Conservation (phyloP, 306 rosid genomes). For the Inga laurina region DNA sequence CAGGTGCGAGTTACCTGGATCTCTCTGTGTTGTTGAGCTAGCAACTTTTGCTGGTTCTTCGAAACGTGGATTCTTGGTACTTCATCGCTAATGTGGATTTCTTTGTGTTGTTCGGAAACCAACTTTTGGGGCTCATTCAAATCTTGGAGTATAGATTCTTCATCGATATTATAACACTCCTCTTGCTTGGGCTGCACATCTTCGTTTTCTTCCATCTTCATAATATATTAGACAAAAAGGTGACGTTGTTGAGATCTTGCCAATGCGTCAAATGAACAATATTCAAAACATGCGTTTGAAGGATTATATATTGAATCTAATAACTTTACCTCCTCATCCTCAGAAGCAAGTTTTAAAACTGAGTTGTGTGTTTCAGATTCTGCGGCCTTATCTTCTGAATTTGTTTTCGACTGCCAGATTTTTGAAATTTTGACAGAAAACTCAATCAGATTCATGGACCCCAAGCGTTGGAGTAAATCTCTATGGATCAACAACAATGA, state of each 20-base stretch:
- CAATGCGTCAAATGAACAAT: not conserved
- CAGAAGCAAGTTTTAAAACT: constrained; percentile 37
- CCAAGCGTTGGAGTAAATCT: not conserved
- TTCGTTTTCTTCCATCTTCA: constrained; percentile 59
- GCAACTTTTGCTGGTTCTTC: constrained; percentile 51
- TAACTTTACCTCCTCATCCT: constrained; percentile 52
- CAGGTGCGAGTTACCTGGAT: constrained; percentile 55
- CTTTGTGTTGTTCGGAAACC: constrained; percentile 39
- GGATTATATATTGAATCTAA: constrained; percentile 26
- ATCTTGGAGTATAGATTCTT: constrained; percentile 22
- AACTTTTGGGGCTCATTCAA: constrained; percentile 47
- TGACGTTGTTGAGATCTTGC: not conserved
- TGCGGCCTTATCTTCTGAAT: constrained; percentile 42
- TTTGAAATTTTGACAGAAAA: constrained; percentile 16
- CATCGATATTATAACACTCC: constrained; percentile 11
- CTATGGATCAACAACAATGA: not conserved
- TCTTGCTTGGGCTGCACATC: constrained; percentile 34
- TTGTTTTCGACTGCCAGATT: constrained; percentile 50
- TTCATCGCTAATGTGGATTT: constrained; percentile 26
- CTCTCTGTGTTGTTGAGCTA: constrained; percentile 55
- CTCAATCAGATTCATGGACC: constrained; percentile 1
- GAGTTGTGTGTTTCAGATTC: constrained; percentile 35
- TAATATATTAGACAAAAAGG: constrained; percentile 24
- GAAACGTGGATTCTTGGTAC: constrained; percentile 12
- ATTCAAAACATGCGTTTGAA: constrained; percentile 4